These are phyloP conservation scores for Glycine tomentella DNA, from an alignment of 306 rosid genomes.

Conservation along the genomic window DNA sequence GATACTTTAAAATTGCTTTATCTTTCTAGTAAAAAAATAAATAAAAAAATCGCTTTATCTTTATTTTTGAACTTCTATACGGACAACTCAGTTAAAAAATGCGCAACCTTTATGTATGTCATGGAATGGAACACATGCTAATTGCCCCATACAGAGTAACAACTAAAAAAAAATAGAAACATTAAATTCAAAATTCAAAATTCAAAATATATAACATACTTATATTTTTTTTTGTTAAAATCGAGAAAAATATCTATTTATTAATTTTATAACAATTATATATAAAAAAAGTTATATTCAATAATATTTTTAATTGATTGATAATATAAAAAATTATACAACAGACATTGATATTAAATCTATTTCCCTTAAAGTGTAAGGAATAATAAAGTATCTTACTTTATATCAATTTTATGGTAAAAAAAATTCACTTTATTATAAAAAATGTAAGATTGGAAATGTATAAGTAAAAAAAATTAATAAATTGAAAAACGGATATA, in stretches of 20 bases:
- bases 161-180: neutral
- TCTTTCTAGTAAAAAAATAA: no score
- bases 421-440: neutral
- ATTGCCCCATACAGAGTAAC: neutral
- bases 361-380: neutral
- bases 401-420: no score
- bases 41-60: neutral
- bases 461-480: no score
- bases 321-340: no score
- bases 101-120: constrained; percentile 10
- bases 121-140: neutral
- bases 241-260: neutral
- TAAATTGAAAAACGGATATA: no score
- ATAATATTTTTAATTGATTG: no score
- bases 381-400: neutral
- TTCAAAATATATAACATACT: neutral
- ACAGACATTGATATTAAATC: neutral
- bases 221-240: neutral
- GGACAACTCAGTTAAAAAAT: neutral
- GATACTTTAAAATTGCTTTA: neutral
- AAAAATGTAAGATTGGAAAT: neutral
- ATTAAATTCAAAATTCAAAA: constrained; percentile 11
- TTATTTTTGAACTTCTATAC: neutral
- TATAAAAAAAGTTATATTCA: no score
- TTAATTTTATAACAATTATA: no score